Conservation (phyloP, 495 filamentous ascomycete genomes). For the Lepraria neglecta region DNA sequence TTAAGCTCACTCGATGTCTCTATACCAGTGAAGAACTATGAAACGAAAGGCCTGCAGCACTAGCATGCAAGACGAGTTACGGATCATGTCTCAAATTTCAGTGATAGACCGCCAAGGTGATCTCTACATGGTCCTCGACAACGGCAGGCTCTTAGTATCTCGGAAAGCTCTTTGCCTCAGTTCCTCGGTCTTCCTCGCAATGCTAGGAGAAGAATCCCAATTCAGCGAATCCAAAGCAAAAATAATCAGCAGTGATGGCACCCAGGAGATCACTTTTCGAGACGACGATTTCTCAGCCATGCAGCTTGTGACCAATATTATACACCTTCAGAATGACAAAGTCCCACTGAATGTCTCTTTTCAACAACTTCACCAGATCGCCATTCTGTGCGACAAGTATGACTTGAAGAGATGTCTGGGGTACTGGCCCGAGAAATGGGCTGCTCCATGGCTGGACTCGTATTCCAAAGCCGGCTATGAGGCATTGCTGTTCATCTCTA, state of each 20-base stretch:
- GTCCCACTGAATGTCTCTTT: neutral
- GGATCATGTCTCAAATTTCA: neutral
- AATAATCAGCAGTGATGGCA: neutral
- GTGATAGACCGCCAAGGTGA: slow-evolving; percentile 12
- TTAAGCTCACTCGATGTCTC: neutral
- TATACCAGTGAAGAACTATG: too few species aligned
- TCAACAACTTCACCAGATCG: slow-evolving; percentile 11
- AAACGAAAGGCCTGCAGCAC: too few species aligned
- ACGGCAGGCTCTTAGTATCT: neutral
- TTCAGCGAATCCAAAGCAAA: slow-evolving; percentile 9
- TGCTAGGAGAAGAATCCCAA: neutral
- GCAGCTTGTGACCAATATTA: neutral
- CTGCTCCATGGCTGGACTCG: neutral
- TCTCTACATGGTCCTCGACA: neutral
- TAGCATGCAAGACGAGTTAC: neutral
- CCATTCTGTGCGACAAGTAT: slow-evolving; percentile 11
- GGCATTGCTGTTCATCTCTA: slow-evolving; percentile 9
- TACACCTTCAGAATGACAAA: slow-evolving; percentile 10
- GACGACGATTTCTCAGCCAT: slow-evolving; percentile 11
- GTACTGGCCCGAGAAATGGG: neutral
- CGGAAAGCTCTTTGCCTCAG: neutral
- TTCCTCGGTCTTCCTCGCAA: neutral
- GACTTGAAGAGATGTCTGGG: slow-evolving; percentile 15
- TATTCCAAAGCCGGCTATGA: neutral
- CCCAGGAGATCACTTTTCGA: neutral